phyloP scores from a whole-genome alignment of 371 early-diverging fungal species.

The Sporodiniella umbellata region DNA sequence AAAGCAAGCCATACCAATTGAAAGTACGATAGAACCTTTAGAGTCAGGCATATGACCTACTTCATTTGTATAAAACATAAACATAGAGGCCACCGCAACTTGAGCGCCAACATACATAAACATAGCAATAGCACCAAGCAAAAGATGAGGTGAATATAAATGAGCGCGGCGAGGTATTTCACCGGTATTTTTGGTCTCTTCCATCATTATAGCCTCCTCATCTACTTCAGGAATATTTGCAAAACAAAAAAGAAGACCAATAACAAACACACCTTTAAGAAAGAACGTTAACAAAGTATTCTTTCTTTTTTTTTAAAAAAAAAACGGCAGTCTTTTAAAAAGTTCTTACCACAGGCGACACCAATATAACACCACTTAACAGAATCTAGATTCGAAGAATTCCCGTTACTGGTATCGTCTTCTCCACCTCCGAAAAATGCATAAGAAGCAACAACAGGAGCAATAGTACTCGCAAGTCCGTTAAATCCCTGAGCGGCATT shows the following conservation, averaged over 20 bases:
- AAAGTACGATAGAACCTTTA: slow-evolving; percentile 25
- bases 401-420: slow-evolving; percentile 3
- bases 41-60: slow-evolving; percentile 33
- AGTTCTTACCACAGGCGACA: slow-evolving; percentile 35
- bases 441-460: slow-evolving; percentile 45
- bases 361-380: slow-evolving; percentile 50
- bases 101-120: slow-evolving; percentile 47
- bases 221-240: slow-evolving; percentile 43
- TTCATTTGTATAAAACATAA: slow-evolving; percentile 36
- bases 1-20: slow-evolving; percentile 38
- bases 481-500: slow-evolving; percentile 46
- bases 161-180: slow-evolving; percentile 79
- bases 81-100: slow-evolving; percentile 42
- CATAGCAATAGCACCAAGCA: slow-evolving; percentile 36
- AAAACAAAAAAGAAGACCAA: slow-evolving; percentile 40
- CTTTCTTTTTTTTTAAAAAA: too few relatives aligned
- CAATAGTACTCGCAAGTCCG: slow-evolving; percentile 41
- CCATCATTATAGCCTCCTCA: slow-evolving; percentile 70
- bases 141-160: slow-evolving; percentile 34
- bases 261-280: slow-evolving; percentile 27
- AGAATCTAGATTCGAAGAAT: slow-evolving; percentile 21
- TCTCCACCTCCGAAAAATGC: slow-evolving; percentile 44
- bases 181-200: slow-evolving; percentile 88
- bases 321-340: too few relatives aligned
- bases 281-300: neutral